Percentiles rank a stretch among this genome's conserved stretches.
phyloP scores from a whole-genome alignment of 257 asterid species.

The Przewalskia tangutica region DNA sequence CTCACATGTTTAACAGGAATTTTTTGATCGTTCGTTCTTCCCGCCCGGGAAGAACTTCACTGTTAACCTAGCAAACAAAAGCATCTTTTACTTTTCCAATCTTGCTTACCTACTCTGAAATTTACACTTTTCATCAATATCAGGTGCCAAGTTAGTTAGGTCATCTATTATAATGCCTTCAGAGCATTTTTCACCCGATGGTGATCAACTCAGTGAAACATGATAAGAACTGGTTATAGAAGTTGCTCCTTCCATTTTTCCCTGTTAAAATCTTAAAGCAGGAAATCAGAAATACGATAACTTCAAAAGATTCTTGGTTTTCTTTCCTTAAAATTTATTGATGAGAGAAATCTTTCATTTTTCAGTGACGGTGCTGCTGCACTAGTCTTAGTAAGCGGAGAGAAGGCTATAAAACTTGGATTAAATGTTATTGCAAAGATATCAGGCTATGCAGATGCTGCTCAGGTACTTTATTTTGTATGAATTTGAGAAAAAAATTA shows the following conservation, averaged over 20 bases:
- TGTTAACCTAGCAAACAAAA: neutral
- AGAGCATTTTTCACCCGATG: neutral
- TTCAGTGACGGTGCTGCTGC: conserved; percentile 99
- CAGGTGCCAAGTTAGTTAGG: no score
- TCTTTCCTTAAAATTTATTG: conserved; percentile 1
- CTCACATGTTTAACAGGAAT: neutral
- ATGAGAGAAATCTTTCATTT: conserved; percentile 10
- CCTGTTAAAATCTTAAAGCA: neutral
- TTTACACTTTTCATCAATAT: neutral
- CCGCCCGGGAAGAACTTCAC: no score
- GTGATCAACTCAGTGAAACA: neutral
- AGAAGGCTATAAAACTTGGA: conserved; percentile 73
- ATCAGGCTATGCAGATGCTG: conserved; percentile 94
- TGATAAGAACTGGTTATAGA: neutral
- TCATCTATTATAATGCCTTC: no score
- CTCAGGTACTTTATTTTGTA: conserved; percentile 50
- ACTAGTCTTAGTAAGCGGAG: conserved; percentile 90
- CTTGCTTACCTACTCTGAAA: neutral
- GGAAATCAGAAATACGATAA: neutral
- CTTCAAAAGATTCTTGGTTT: neutral
- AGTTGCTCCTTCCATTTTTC: neutral
- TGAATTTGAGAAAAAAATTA: neutral
- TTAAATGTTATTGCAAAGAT: conserved; percentile 78
- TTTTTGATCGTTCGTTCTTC: no score
- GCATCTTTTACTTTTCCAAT: neutral